Percentiles rank a stretch among this genome's conserved stretches.
phyloP scores from a whole-genome alignment of 176 grass and related monocot genomes.

The Bromus sterilis region DNA sequence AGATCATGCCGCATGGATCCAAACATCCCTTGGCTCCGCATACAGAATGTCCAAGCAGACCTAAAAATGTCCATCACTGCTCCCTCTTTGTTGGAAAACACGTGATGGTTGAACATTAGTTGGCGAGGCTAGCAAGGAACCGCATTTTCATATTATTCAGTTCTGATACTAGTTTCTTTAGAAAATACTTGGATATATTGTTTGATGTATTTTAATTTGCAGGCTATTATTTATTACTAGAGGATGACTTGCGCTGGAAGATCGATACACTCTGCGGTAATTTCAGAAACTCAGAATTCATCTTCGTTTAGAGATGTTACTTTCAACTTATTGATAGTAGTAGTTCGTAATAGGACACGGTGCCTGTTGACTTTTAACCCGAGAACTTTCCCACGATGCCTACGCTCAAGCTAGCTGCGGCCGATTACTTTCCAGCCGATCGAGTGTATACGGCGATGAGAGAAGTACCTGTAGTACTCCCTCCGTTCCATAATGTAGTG shows the following conservation, averaged over 20 bases:
- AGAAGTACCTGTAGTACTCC: too few relatives aligned
- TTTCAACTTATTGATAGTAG: too few relatives aligned
- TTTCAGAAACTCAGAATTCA: too few relatives aligned
- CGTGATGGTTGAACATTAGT: neutral
- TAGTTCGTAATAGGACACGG: too few relatives aligned
- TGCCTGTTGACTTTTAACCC: too few relatives aligned
- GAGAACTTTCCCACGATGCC: too few relatives aligned
- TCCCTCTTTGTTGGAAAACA: neutral
- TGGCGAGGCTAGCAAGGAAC: neutral
- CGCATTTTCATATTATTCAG: neutral
- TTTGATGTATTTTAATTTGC: neutral
- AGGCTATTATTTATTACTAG: neutral
- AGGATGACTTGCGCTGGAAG: neutral
- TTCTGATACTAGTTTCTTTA: neutral
- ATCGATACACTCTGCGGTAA: too few relatives aligned
- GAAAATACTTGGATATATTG: neutral
- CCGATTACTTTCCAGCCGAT: too few relatives aligned
- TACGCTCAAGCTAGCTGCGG: too few relatives aligned
- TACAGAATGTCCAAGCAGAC: slow-evolving; percentile 10
- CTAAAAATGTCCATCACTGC: slow-evolving; percentile 1
- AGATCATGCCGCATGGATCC: slow-evolving; percentile 25
- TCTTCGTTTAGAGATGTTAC: too few relatives aligned
- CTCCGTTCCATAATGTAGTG: too few relatives aligned
- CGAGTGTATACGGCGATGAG: too few relatives aligned
- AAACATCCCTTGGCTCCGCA: slow-evolving; percentile 2